phyloP scores from a whole-genome alignment of 352 stramenopile species.

The Phytophthora sojae region DNA sequence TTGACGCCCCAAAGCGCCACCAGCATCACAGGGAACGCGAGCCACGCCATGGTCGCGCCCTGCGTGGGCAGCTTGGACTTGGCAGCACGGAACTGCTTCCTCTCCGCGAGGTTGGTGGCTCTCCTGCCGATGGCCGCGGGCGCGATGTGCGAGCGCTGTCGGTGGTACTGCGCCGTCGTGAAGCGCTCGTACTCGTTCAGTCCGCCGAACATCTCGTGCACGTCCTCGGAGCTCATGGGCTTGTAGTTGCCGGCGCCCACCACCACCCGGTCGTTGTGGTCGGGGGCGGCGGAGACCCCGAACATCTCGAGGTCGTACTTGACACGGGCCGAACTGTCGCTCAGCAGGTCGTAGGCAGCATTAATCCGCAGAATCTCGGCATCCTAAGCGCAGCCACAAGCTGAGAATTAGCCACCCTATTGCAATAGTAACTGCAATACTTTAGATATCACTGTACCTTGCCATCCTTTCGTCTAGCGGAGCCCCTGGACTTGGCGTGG shows the following conservation, averaged over 20 bases:
- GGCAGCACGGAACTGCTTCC: constrained; percentile 70
- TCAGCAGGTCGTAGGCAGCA: constrained; percentile 76
- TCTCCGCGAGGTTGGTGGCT: constrained; percentile 66
- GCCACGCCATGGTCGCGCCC: constrained; percentile 61
- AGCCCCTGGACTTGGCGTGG: constrained; percentile 36
- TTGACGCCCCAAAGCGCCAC: constrained; percentile 71
- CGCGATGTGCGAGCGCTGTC: constrained; percentile 58
- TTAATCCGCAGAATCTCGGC: constrained; percentile 75
- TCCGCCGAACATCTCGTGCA: constrained; percentile 77
- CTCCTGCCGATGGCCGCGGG: constrained; percentile 67
- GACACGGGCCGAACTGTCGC: constrained; percentile 50
- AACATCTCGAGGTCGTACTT: constrained; percentile 83
- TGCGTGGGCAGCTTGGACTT: constrained; percentile 68
- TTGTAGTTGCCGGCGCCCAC: constrained; percentile 52
- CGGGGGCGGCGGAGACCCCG: constrained; percentile 54
- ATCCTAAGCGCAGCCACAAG: constrained; percentile 27
- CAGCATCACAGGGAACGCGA: constrained; percentile 66
- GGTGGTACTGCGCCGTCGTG: constrained; percentile 78
- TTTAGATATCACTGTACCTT: constrained; percentile 28
- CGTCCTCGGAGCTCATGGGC: constrained; percentile 72
- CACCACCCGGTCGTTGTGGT: constrained; percentile 41
- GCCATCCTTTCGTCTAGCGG: constrained; percentile 35
- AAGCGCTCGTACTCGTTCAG: constrained; percentile 83
- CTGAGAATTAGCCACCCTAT: neutral
- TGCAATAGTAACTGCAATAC: neutral